Evolutionary conservation across 106 monocot genomes (phyloP).

Genomic region (Gastrodia elata): DNA sequence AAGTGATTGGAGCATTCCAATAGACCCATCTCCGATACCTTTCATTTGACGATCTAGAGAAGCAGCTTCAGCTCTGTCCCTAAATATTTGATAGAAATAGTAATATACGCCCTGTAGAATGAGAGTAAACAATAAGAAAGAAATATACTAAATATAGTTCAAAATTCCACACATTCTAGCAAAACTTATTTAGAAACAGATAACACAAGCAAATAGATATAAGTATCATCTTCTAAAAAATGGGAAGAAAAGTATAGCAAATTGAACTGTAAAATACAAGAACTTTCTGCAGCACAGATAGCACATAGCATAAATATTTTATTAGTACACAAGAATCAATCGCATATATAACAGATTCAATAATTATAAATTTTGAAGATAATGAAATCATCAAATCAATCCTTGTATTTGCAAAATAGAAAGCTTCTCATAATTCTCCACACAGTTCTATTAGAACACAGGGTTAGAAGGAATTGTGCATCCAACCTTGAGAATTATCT

Average conservation of each 20-base stretch:
- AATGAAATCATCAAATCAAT: no score
- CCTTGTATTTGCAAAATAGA: no score
- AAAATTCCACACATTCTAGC: background rate
- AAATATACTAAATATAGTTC: background rate
- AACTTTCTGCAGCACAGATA: background rate
- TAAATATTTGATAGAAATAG: slow-evolving; percentile 95
- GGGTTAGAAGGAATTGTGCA: no score
- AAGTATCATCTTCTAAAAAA: background rate
- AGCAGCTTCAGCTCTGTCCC: slow-evolving; percentile 66
- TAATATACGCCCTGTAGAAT: slow-evolving; percentile 85
- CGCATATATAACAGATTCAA: no score
- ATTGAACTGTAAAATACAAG: background rate
- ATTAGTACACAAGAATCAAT: no score
- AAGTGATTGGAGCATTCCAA: slow-evolving; percentile 88
- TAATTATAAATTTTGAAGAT: no score
- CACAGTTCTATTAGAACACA: no score
- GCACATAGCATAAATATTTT: background rate
- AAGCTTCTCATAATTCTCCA: no score
- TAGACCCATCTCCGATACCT: slow-evolving; percentile 87
- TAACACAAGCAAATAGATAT: background rate
- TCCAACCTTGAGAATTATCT: no score
- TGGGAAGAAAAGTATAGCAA: background rate
- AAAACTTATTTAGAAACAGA: background rate
- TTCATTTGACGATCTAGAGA: slow-evolving; percentile 50
- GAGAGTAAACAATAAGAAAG: slow-evolving; percentile 9